A percentile compares a stretch with the other conserved stretches of the same genome.
Evolutionary conservation across 2,329 filamentous ascomycete genomes (phyloP).

Genomic region (Exophiala sideris): DNA sequence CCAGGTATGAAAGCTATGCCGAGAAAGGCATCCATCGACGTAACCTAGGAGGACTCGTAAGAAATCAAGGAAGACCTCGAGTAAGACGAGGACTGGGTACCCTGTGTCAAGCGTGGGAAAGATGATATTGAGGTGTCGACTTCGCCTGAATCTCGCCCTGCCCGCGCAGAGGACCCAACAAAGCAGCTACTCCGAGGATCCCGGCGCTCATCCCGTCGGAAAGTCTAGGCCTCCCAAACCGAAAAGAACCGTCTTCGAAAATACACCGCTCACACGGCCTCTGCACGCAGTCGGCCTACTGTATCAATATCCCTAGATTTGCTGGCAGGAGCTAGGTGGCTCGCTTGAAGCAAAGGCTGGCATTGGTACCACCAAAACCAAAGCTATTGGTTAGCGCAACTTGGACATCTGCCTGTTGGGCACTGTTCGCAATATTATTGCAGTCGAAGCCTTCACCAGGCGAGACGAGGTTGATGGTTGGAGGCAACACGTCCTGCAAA

Average conservation of each 20-base stretch:
- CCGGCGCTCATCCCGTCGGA: too few relatives aligned
- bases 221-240: too few relatives aligned
- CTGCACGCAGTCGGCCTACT: too few relatives aligned
- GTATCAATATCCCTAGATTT: not conserved
- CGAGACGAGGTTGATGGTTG: slow-evolving; percentile 76
- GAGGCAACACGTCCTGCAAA: slow-evolving; percentile 69
- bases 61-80: not conserved
- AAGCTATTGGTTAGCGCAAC: slow-evolving; percentile 92
- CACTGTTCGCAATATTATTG: slow-evolving; percentile 74
- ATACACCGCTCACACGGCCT: too few relatives aligned
- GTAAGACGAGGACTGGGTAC: not conserved
- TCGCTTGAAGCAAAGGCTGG: slow-evolving; percentile 55
- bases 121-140: not conserved
- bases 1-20: slow-evolving; percentile 17
- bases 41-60: slow-evolving; percentile 7
- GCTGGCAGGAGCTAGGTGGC: not conserved
- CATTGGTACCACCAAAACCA: slow-evolving; percentile 96
- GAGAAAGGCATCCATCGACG: slow-evolving; percentile 24
- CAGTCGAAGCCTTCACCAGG: slow-evolving; percentile 67
- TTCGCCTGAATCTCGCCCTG: not conserved
- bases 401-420: slow-evolving; percentile 67
- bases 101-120: not conserved
- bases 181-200: too few relatives aligned
- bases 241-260: too few relatives aligned
- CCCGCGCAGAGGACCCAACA: not conserved